phyloP scores from a whole-genome alignment of 108 stramenopile species.

The Cyclostephanos tholiformis region DNA sequence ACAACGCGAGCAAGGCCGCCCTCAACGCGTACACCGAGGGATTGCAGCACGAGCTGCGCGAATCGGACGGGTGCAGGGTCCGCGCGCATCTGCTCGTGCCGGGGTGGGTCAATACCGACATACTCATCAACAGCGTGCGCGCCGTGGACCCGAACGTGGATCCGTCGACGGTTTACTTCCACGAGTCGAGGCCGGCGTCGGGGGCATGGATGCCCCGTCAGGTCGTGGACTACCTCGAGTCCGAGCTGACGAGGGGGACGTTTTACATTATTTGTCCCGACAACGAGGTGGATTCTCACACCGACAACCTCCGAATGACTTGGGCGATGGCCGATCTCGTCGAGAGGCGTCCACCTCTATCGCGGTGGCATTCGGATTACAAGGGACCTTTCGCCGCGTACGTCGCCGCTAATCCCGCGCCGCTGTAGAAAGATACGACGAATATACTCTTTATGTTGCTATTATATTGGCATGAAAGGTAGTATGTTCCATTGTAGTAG shows the following conservation, averaged over 20 bases:
- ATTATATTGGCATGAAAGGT: too few relatives aligned
- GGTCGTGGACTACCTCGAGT: constrained; percentile 59
- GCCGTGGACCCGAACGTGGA: constrained; percentile 37
- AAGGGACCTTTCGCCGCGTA: constrained; percentile 45
- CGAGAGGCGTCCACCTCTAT: constrained; percentile 51
- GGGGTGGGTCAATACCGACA: constrained; percentile 68
- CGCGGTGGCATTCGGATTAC: constrained; percentile 66
- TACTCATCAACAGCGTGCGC: constrained; percentile 45
- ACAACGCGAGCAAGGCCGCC: constrained; percentile 66
- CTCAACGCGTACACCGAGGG: constrained; percentile 67
- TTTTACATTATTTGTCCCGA: constrained; percentile 68
- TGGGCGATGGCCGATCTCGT: constrained; percentile 68
- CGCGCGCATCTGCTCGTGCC: constrained; percentile 56
- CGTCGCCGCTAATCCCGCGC: not conserved
- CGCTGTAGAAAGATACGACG: constrained; percentile 29
- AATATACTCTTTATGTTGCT: too few relatives aligned
- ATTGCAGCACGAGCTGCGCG: constrained; percentile 60
- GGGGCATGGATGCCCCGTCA: constrained; percentile 70
- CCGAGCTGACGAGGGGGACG: constrained; percentile 45
- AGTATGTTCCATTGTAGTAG: too few relatives aligned
- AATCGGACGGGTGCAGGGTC: constrained; percentile 26
- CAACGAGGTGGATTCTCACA: constrained; percentile 64
- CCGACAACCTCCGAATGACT: constrained; percentile 65
- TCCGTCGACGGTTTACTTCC: constrained; percentile 44
- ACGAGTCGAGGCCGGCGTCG: constrained; percentile 57